Conservation (phyloP, 148 eudicot species). For the Cornus kousa region DNA sequence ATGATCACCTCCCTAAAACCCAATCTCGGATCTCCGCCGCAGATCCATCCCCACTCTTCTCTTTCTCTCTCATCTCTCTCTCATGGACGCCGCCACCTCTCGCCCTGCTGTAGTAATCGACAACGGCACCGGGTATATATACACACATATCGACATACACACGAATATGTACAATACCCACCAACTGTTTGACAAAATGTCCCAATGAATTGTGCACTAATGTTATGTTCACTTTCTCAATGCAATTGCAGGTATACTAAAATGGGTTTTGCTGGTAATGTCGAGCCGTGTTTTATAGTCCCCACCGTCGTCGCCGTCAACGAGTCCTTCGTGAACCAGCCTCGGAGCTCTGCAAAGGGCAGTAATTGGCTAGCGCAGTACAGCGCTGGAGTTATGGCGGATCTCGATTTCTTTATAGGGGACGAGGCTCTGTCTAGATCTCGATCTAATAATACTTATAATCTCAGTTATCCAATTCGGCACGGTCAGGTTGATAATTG, state of each 20-base stretch:
- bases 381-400: constrained; percentile 99
- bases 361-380: constrained; percentile 77
- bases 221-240: not conserved
- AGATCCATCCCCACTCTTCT: constrained; percentile 35
- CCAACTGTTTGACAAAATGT: constrained; percentile 16
- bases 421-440: constrained; percentile 84
- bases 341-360: constrained; percentile 56
- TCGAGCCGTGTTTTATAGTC: constrained; percentile 83
- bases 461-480: constrained; percentile 73
- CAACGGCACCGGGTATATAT: constrained; percentile 84
- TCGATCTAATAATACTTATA: constrained; percentile 72
- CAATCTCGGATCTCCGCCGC: constrained; percentile 47
- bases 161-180: constrained; percentile 2
- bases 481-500: constrained; percentile 92
- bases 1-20: constrained; percentile 48
- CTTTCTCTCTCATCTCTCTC: constrained; percentile 15
- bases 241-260: constrained; percentile 76
- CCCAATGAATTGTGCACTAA: not conserved
- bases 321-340: constrained; percentile 75
- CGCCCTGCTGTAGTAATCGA: constrained; percentile 94
- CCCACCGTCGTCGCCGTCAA: constrained; percentile 88
- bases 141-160: not conserved
- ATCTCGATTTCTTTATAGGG: constrained; percentile 87
- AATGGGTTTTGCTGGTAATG: constrained; percentile 97
- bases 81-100: constrained; percentile 69